Evolutionary conservation across 306 rosid genomes (phyloP).

Genomic region (Glycine tomentella): DNA sequence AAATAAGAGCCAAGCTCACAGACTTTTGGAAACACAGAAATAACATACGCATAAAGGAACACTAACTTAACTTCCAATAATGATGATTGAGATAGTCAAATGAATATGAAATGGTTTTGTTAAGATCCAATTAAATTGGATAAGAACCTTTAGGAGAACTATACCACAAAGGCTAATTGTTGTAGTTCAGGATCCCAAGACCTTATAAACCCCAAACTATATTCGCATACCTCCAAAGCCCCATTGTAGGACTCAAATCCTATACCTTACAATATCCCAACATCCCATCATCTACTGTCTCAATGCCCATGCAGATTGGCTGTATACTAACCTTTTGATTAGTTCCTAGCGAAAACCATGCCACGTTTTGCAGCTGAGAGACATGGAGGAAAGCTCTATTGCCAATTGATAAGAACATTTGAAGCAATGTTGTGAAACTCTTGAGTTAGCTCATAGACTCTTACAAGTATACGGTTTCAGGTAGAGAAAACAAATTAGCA

Average conservation of each 20-base stretch:
- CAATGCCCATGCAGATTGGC: neutral
- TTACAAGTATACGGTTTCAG: too few species aligned
- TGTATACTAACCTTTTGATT: neutral
- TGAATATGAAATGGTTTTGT: neutral
- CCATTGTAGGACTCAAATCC: neutral
- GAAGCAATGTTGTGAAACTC: too few species aligned
- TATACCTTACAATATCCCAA: neutral
- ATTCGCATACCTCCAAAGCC: neutral
- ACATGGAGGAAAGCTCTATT: neutral
- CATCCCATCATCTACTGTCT: neutral
- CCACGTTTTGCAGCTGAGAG: neutral
- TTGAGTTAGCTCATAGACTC: too few species aligned
- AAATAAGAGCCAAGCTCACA: constrained; percentile 6
- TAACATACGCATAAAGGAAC: neutral
- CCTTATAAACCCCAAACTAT: neutral
- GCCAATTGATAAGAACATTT: neutral
- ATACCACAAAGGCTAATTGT: neutral
- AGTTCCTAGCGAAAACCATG: neutral
- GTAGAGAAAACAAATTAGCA: too few species aligned
- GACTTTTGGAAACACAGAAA: neutral
- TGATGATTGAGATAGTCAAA: constrained; percentile 11
- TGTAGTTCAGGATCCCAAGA: neutral
- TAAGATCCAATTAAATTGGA: neutral
- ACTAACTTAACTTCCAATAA: constrained; percentile 15
- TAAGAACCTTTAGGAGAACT: neutral